Percentiles rank a stretch among this genome's conserved stretches.
These are phyloP conservation scores for Parastagonospora nodorum DNA, from an alignment of 2,329 filamentous ascomycete species.

Conservation along the genomic window DNA sequence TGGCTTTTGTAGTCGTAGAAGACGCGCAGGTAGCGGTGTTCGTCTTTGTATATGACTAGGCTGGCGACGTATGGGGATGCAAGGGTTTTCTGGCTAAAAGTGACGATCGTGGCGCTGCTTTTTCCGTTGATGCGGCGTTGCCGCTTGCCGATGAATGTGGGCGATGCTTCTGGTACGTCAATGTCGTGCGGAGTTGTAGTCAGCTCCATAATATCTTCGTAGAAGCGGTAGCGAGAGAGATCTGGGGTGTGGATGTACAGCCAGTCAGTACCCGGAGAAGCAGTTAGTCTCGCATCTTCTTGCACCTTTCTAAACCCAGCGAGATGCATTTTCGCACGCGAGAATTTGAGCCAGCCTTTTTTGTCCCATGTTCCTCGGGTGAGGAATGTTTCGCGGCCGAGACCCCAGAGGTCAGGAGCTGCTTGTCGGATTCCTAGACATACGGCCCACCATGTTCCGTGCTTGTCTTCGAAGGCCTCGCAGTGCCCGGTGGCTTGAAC, in stretches of 20 bases:
- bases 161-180: slow-evolving; percentile 7
- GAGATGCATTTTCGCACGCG: slow-evolving; percentile 3
- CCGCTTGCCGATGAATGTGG: slow-evolving; percentile 17
- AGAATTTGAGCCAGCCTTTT: slow-evolving; percentile 17
- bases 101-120: slow-evolving; percentile 7
- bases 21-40: slow-evolving; percentile 20
- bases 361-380: slow-evolving; percentile 9
- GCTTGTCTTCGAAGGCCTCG: slow-evolving; percentile 14
- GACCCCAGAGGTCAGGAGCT: slow-evolving; percentile 5
- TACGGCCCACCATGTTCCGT: slow-evolving; percentile 19
- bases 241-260: slow-evolving; percentile 11
- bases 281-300: slow-evolving; percentile 1
- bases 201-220: neutral
- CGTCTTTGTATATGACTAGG: slow-evolving; percentile 21
- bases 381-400: slow-evolving; percentile 18
- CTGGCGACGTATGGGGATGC: slow-evolving; percentile 2
- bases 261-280: slow-evolving; percentile 1
- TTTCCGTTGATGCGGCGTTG: slow-evolving; percentile 11
- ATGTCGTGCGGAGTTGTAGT: slow-evolving; percentile 8
- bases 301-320: neutral
- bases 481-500: slow-evolving; percentile 19
- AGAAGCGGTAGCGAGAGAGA: slow-evolving; percentile 5
- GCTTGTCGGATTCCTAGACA: slow-evolving; percentile 13
- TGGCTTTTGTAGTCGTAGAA: neutral
- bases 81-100: neutral